Percentiles rank a stretch among this genome's conserved stretches.
These are phyloP conservation scores for Aspergillus tubingensis DNA, from an alignment of 2,329 filamentous ascomycete genomes.

Conservation along the genomic window DNA sequence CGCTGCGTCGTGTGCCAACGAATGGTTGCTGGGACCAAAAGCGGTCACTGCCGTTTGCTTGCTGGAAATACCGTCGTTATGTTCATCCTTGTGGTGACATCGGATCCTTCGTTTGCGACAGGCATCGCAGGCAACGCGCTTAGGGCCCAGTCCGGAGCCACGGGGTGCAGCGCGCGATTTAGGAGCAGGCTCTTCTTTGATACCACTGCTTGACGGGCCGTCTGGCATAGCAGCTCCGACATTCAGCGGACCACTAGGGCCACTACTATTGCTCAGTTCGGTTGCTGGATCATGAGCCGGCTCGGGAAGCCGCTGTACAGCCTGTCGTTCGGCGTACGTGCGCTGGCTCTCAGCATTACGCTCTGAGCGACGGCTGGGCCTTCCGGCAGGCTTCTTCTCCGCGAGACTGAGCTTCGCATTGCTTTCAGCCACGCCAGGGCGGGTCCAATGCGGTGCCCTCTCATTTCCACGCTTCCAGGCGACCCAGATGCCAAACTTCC, in stretches of 20 bases:
- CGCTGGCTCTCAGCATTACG: slow-evolving; percentile 51
- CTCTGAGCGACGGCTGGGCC: slow-evolving; percentile 58
- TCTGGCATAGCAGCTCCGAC: slow-evolving; percentile 26
- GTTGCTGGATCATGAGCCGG: slow-evolving; percentile 22
- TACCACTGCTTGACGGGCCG: slow-evolving; percentile 18
- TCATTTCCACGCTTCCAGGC: slow-evolving; percentile 70
- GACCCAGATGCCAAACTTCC: slow-evolving; percentile 65
- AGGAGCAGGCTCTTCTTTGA: slow-evolving; percentile 31
- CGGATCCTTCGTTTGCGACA: slow-evolving; percentile 64
- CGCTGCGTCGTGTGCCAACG: slow-evolving; percentile 42
- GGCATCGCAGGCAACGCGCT: slow-evolving; percentile 61
- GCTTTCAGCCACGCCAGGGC: slow-evolving; percentile 57
- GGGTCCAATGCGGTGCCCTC: slow-evolving; percentile 62
- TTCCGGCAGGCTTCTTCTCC: slow-evolving; percentile 58
- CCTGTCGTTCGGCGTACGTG: slow-evolving; percentile 43
- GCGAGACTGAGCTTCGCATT: slow-evolving; percentile 50
- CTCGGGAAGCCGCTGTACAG: slow-evolving; percentile 38
- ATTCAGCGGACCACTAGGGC: slow-evolving; percentile 26
- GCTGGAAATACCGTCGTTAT: slow-evolving; percentile 29
- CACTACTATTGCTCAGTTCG: slow-evolving; percentile 17
- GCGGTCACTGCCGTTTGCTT: slow-evolving; percentile 33
- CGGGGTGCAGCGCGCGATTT: slow-evolving; percentile 53
- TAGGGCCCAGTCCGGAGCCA: slow-evolving; percentile 61
- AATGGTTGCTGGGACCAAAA: slow-evolving; percentile 33
- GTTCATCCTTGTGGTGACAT: slow-evolving; percentile 64